Base-by-base conservation (phyloP, 1,139 yeast species). In the Taiozyma onychis region DNA sequence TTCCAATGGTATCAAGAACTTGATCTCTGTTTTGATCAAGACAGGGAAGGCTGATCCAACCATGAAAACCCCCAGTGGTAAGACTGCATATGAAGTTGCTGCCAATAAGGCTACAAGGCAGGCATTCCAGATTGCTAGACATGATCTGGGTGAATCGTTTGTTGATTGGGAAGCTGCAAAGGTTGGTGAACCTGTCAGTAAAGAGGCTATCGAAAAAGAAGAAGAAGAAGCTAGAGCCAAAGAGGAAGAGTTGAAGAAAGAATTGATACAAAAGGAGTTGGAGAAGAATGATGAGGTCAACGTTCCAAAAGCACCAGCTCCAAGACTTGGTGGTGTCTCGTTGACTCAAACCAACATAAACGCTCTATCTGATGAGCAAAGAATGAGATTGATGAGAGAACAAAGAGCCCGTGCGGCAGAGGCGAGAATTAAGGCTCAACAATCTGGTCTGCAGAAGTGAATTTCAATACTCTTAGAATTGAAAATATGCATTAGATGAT, bases 381-480 rank as follows among this genome's bases (percentile, higher is more conserved):
- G 80, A 61, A 75, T 76, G 76, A 78, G 83, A 61, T 69, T 93
- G 34, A 90, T 91, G 85, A 78, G 99, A 54, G 99, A 93, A 61
- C 91, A 93, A 63, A 73, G 99, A 49, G 98, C 98, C 0, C 76
- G 98, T 54, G 99, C 99, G 0, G 97, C 97, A 0, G 98, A 93
- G 65, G 97, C 95, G 0, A 76, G 99, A 58, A 65, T 91, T 62
- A 70, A 68, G 37, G 46, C 48, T 22, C 49, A 46, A 43, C 56
- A 56, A 44, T 41, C 44, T 27, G n/a, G 46, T 13, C 26, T 13
- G 8, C 9, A 28, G 39, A 24, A 37, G 13, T 24, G 37, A 32
- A 21, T 16, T 32, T 30, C 13, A 30, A 13, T 30, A 30, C 13
- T 14, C 13, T 9, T 27, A 27, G 9, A 27, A 7, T 10, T 7